These are phyloP conservation scores for Fusarium guadeloupense DNA, from an alignment of 2,329 filamentous ascomycete species.

Conservation along the genomic window DNA sequence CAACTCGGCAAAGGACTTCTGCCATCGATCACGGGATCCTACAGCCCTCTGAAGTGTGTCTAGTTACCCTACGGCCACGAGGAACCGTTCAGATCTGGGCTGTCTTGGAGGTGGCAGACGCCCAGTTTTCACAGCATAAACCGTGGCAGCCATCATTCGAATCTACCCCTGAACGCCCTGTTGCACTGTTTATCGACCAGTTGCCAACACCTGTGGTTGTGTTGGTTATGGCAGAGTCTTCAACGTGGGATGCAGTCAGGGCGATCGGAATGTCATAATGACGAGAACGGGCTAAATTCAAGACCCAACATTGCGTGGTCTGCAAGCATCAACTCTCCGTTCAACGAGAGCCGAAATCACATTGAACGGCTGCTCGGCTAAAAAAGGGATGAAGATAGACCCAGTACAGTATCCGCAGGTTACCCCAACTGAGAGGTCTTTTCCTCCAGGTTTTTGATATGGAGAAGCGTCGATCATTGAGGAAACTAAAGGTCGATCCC, in stretches of 20 bases:
- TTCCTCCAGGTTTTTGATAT: constrained; percentile 9
- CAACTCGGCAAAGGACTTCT: constrained; percentile 19
- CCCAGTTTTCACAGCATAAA: not conserved
- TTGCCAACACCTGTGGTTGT: constrained; percentile 9
- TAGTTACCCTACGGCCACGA: constrained; percentile 18
- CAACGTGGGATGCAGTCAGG: constrained; percentile 4
- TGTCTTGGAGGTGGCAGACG: not conserved
- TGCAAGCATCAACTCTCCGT: not conserved
- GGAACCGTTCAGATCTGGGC: not conserved
- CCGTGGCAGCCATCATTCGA: not conserved
- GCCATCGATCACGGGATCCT: constrained; percentile 19
- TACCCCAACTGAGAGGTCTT: constrained; percentile 1
- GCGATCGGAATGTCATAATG: constrained; percentile 36
- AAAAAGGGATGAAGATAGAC: not conserved
- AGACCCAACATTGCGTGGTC: constrained; percentile 1
- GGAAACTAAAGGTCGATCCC: constrained; percentile 28
- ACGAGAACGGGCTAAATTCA: constrained; percentile 10
- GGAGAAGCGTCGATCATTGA: constrained; percentile 26
- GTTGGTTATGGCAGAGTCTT: constrained; percentile 8
- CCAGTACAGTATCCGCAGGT: constrained; percentile 4
- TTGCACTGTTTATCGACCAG: not conserved
- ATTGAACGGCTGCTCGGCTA: constrained; percentile 4
- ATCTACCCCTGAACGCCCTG: constrained; percentile 13
- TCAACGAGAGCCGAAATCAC: constrained; percentile 3
- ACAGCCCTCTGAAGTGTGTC: not conserved